phyloP scores from a whole-genome alignment of 176 grass and related monocot genomes.

The Eremochloa ophiuroides region DNA sequence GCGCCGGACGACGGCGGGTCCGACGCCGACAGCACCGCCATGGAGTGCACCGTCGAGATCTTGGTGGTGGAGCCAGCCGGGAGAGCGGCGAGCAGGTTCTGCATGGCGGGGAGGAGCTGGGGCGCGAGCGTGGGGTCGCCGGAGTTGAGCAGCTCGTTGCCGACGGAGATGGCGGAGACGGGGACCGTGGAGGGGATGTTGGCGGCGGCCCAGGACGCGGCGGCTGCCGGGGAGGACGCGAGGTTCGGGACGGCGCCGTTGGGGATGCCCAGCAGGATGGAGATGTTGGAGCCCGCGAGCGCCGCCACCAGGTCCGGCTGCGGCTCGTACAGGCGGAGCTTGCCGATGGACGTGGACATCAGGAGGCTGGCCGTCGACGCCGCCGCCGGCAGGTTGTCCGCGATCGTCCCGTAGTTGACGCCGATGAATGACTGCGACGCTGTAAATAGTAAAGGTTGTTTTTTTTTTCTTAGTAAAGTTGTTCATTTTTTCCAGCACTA shows the following conservation, averaged over 20 bases:
- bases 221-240: slow-evolving; percentile 55
- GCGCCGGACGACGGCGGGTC: slow-evolving; percentile 84
- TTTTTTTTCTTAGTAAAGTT: neutral
- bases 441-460: too few species aligned
- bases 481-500: too few species aligned
- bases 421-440: slow-evolving; percentile 73
- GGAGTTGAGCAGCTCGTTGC: slow-evolving; percentile 84
- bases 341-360: slow-evolving; percentile 61
- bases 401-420: slow-evolving; percentile 81
- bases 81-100: slow-evolving; percentile 82
- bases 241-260: slow-evolving; percentile 73
- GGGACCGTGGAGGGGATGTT: slow-evolving; percentile 56
- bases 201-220: slow-evolving; percentile 51
- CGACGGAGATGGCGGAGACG: slow-evolving; percentile 77
- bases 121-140: slow-evolving; percentile 53
- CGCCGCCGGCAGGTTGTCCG: slow-evolving; percentile 73
- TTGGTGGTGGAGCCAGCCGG: slow-evolving; percentile 66
- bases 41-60: slow-evolving; percentile 90
- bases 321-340: slow-evolving; percentile 74
- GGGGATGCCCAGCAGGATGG: slow-evolving; percentile 65
- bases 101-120: slow-evolving; percentile 84
- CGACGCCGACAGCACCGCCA: slow-evolving; percentile 76
- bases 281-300: slow-evolving; percentile 58
- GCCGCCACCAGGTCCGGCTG: slow-evolving; percentile 56
- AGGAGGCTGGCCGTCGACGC: slow-evolving; percentile 67